phyloP scores from a whole-genome alignment of 2,329 filamentous ascomycete species.

The Hymenoscyphus salicellus region DNA sequence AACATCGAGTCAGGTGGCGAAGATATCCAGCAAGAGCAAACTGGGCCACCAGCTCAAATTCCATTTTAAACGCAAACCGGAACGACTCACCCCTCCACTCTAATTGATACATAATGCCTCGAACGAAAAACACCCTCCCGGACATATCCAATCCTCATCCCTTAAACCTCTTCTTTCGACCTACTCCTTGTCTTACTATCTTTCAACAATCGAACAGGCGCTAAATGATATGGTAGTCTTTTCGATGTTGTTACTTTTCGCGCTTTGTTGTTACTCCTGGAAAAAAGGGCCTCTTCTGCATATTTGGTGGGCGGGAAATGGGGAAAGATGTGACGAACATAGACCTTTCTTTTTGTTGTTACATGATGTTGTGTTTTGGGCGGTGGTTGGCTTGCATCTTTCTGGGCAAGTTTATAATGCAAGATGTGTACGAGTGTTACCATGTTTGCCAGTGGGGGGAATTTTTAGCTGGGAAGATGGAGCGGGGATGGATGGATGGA shows the following conservation, averaged over 20 bases:
- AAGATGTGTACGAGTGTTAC: conserved; percentile 18
- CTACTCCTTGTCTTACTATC: conserved; percentile 33
- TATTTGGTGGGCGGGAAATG: conserved; percentile 22
- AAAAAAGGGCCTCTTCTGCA: conserved; percentile 21
- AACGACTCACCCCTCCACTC: conserved; percentile 27
- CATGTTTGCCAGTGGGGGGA: conserved; percentile 7
- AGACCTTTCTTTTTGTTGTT: conserved; percentile 23
- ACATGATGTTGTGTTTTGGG: conserved; percentile 8
- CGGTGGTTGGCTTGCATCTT: conserved; percentile 17
- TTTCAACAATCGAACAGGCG: conserved; percentile 16
- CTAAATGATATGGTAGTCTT: conserved; percentile 13
- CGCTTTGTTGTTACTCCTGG: conserved; percentile 15
- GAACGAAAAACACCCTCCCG: conserved; percentile 12
- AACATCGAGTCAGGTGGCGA: conserved; percentile 84
- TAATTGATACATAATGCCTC: conserved; percentile 34
- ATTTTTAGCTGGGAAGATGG: conserved; percentile 6
- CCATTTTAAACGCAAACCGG: conserved; percentile 54
- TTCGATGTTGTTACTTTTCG: conserved; percentile 17
- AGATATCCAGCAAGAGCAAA: conserved; percentile 76
- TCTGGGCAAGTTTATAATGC: conserved; percentile 22
- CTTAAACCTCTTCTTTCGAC: conserved; percentile 26
- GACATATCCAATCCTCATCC: conserved; percentile 22
- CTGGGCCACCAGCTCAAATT: conserved; percentile 53
- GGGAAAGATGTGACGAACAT: conserved; percentile 30
- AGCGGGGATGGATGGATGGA: conserved; percentile 3